Percentiles rank a stretch among this genome's conserved stretches.
phyloP scores from a whole-genome alignment of 2,329 filamentous ascomycete genomes.

The Coniochaeta pulveracea region DNA sequence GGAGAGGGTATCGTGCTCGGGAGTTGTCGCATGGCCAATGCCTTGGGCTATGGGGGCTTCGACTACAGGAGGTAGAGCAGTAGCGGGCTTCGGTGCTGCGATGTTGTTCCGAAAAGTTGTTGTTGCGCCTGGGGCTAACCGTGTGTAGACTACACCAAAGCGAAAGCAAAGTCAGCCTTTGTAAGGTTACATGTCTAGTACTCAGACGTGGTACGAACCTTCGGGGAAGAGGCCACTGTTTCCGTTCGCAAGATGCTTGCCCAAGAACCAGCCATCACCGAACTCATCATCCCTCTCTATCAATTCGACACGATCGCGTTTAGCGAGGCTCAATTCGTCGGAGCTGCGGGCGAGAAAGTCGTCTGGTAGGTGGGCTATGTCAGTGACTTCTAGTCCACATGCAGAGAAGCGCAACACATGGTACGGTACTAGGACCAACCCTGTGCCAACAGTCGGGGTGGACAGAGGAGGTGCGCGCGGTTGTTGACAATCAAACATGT shows the following conservation, averaged over 20 bases:
- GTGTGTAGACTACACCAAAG: slow-evolving; percentile 13
- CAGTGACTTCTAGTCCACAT: slow-evolving; percentile 7
- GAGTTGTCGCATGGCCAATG: too few species aligned
- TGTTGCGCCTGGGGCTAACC: slow-evolving; percentile 10
- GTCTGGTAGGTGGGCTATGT: slow-evolving; percentile 39
- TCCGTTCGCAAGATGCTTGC: slow-evolving; percentile 59
- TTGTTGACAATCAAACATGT: too few species aligned
- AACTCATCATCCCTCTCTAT: slow-evolving; percentile 83
- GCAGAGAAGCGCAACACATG: slow-evolving; percentile 4
- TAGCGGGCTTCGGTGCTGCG: slow-evolving; percentile 12
- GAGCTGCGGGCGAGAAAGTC: slow-evolving; percentile 86
- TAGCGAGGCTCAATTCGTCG: slow-evolving; percentile 81
- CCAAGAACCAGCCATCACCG: slow-evolving; percentile 78
- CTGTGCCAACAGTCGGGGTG: too few species aligned
- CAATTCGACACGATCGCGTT: slow-evolving; percentile 74
- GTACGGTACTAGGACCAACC: too few species aligned
- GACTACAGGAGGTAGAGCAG: slow-evolving; percentile 14
- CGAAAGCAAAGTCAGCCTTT: slow-evolving; percentile 11
- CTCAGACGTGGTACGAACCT: slow-evolving; percentile 38
- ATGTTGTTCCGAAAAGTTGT: slow-evolving; percentile 6
- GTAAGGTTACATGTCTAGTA: too few species aligned
- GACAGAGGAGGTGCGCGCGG: too few species aligned
- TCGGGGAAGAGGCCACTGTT: slow-evolving; percentile 74
- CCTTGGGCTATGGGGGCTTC: slow-evolving; percentile 13
- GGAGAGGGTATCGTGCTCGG: slow-evolving; percentile 6